A percentile compares a stretch with the other conserved stretches of the same genome.
phyloP scores from a whole-genome alignment of 192 early-diverging fungal species.

The Coemansia sp. region DNA sequence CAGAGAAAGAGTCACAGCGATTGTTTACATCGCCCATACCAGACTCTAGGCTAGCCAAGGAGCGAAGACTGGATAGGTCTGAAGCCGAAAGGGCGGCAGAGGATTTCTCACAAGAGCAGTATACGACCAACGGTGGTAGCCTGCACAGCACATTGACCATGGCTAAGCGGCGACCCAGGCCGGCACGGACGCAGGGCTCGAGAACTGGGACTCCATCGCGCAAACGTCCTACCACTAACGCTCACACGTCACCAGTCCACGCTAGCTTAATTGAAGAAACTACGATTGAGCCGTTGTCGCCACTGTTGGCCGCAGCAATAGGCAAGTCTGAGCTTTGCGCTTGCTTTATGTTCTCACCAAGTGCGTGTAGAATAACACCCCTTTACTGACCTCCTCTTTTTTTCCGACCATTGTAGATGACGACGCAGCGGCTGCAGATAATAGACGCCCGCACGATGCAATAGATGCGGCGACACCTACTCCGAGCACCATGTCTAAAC shows the following conservation, averaged over 20 bases:
- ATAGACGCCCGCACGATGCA: neutral
- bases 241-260: neutral
- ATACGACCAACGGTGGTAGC: neutral
- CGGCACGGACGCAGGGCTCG: neutral
- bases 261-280: neutral
- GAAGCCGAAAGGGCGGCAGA: neutral
- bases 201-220: neutral
- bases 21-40: conserved; percentile 25
- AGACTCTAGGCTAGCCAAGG: neutral
- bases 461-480: neutral
- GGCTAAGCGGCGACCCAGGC: conserved; percentile 1
- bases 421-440: neutral
- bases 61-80: conserved; percentile 1
- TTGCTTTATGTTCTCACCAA: neutral
- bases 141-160: neutral
- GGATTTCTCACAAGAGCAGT: neutral
- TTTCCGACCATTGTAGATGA: conserved; percentile 3
- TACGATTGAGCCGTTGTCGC: neutral
- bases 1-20: conserved; percentile 44
- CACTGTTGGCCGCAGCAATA: neutral
- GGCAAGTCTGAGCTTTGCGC: neutral
- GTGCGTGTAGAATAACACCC: neutral
- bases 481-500: conserved; percentile 12
- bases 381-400: neutral
- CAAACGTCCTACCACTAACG: neutral